phyloP scores from a whole-genome alignment of 371 early-diverging fungal species.

The Mucor circinelloides region DNA sequence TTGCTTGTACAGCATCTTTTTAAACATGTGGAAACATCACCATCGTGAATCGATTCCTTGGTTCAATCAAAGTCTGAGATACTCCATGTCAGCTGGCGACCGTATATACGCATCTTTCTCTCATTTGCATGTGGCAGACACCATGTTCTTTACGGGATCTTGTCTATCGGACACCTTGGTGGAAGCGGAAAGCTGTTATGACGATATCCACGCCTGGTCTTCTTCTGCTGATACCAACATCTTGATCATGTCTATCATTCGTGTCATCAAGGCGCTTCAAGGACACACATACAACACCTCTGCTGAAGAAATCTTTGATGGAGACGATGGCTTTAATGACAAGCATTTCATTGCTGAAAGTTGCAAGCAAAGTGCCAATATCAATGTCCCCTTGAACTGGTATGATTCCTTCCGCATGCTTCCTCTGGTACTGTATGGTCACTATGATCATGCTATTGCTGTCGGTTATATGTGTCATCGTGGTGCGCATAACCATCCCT shows the following conservation, averaged over 20 bases:
- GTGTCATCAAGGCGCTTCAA: slow-evolving; percentile 39
- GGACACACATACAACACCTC: slow-evolving; percentile 34
- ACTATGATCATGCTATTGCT: slow-evolving; percentile 40
- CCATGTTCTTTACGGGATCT: slow-evolving; percentile 27
- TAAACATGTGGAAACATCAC: slow-evolving; percentile 40
- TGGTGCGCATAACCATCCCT: slow-evolving; percentile 37
- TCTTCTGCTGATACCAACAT: slow-evolving; percentile 41
- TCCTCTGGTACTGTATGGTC: slow-evolving; percentile 43
- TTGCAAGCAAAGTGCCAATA: slow-evolving; percentile 35
- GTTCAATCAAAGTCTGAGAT: slow-evolving; percentile 12
- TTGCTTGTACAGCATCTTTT: slow-evolving; percentile 35
- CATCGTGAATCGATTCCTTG: slow-evolving; percentile 23
- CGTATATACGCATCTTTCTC: slow-evolving; percentile 44
- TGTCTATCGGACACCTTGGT: slow-evolving; percentile 24
- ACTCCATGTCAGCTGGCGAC: slow-evolving; percentile 39
- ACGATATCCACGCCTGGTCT: slow-evolving; percentile 44
- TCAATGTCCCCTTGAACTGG: slow-evolving; percentile 38
- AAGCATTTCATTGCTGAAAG: slow-evolving; percentile 41
- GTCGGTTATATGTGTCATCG: slow-evolving; percentile 32
- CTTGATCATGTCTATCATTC: slow-evolving; percentile 42
- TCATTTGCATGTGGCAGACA: slow-evolving; percentile 31
- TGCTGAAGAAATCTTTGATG: slow-evolving; percentile 36
- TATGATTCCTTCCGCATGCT: slow-evolving; percentile 45
- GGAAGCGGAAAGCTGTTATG: slow-evolving; percentile 39
- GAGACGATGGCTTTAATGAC: slow-evolving; percentile 50